Evolutionary conservation across 805 yeast species (phyloP).

Genomic region (Nakazawaea wyomingensis): DNA sequence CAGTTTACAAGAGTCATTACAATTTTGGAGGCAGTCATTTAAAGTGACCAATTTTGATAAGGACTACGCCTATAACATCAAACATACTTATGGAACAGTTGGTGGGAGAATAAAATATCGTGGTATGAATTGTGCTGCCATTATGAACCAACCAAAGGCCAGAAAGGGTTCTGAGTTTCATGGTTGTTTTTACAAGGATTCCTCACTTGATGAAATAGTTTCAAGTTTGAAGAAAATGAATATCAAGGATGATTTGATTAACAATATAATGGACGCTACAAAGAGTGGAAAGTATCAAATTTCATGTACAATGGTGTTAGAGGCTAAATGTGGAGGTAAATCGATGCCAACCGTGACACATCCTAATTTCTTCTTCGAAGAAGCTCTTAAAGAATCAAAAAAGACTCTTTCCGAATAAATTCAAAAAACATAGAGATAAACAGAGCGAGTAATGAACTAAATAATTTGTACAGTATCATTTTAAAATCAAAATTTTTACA

Average conservation of each 20-base stretch:
- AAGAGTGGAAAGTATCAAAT: constrained; percentile 67
- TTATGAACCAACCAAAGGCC: constrained; percentile 68
- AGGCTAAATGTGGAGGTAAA: constrained; percentile 24
- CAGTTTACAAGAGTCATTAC: constrained; percentile 78
- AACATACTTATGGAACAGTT: constrained; percentile 88
- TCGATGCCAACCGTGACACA: constrained; percentile 13
- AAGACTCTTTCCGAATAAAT: neutral
- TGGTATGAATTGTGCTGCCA: constrained; percentile 81
- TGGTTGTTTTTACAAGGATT: constrained; percentile 90
- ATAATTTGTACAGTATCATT: too few relatives aligned
- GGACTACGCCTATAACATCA: constrained; percentile 81
- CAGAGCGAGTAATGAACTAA: too few relatives aligned
- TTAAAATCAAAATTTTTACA: too few relatives aligned
- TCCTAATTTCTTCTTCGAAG: constrained; percentile 13
- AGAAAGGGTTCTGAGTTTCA: constrained; percentile 61
- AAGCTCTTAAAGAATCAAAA: constrained; percentile 10
- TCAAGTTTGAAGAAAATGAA: constrained; percentile 59
- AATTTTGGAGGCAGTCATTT: constrained; percentile 78
- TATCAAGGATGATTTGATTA: constrained; percentile 49
- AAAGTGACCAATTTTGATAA: constrained; percentile 75
- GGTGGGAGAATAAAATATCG: constrained; percentile 83
- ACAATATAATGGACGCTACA: constrained; percentile 62
- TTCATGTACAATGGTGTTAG: constrained; percentile 90
- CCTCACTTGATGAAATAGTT: constrained; percentile 58
- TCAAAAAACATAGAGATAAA: neutral